Evolutionary conservation across 2,329 filamentous ascomycete genomes (phyloP).

Genomic region (Chrysoporthe puriensis): DNA sequence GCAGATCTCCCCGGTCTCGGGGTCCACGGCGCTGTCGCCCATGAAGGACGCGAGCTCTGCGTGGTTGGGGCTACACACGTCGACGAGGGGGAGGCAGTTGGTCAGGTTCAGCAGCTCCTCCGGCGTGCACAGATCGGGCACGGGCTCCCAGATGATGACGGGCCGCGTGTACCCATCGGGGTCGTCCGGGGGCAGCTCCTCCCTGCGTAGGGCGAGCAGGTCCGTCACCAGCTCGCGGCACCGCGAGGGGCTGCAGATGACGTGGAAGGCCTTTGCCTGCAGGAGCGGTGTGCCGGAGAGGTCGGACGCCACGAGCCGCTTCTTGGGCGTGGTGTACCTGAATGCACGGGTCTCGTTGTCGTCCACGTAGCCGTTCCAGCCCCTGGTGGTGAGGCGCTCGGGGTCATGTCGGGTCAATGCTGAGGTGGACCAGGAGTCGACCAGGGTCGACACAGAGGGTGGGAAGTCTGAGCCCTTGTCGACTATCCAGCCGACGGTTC

Average conservation of each 20-base stretch:
- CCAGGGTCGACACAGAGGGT: conserved; percentile 59
- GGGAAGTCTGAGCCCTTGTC: conserved; percentile 92
- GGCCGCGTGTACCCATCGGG: conserved; percentile 52
- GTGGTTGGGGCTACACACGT: conserved; percentile 80
- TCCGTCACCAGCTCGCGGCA: conserved; percentile 76
- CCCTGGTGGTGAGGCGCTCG: conserved; percentile 77
- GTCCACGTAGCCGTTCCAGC: conserved; percentile 87
- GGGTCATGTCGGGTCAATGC: conserved; percentile 69
- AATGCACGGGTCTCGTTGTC: conserved; percentile 74
- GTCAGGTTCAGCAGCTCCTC: conserved; percentile 68
- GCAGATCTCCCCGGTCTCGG: conserved; percentile 58
- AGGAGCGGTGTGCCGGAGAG: conserved; percentile 65
- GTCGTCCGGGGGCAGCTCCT: conserved; percentile 33
- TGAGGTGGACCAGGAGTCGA: conserved; percentile 77
- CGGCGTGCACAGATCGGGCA: conserved; percentile 83
- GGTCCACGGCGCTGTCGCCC: conserved; percentile 60
- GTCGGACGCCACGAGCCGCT: conserved; percentile 74
- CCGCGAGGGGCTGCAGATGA: conserved; percentile 79
- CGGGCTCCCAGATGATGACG: conserved; percentile 91
- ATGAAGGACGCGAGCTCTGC: conserved; percentile 87
- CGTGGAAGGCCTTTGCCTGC: conserved; percentile 77
- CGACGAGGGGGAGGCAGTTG: conserved; percentile 63
- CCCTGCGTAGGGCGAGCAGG: conserved; percentile 64
- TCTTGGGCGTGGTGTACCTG: conserved; percentile 84
- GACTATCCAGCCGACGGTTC: conserved; percentile 83